Conservation (phyloP, 768 basidiomycete genomes). For the Coprinopsis cinerea region DNA sequence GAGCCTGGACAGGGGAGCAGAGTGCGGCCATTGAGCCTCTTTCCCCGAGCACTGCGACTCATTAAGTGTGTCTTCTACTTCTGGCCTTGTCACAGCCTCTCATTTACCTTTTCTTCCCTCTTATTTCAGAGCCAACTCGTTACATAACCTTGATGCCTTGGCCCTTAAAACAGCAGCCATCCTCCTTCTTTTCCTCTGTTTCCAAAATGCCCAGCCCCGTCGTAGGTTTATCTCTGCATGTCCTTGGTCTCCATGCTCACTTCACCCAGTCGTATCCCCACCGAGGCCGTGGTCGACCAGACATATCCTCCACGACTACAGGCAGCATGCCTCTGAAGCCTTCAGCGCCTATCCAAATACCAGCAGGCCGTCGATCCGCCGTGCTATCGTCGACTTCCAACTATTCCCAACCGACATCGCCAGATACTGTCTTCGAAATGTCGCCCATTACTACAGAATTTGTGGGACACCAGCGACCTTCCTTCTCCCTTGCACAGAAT, state of each 20-base stretch:
- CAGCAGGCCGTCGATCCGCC: slow-evolving; percentile 25
- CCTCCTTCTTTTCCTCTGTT: too few species aligned
- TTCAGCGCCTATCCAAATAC: slow-evolving; percentile 44
- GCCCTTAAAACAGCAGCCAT: too few species aligned
- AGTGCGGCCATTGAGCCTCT: background rate
- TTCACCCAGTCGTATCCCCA: background rate
- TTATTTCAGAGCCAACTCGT: background rate
- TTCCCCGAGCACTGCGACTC: background rate
- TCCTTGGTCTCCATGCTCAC: background rate
- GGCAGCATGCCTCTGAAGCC: slow-evolving; percentile 12
- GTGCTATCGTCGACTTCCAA: slow-evolving; percentile 22
- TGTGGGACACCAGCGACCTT: slow-evolving; percentile 16
- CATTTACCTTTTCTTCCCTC: background rate
- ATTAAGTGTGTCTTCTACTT: slow-evolving; percentile 3
- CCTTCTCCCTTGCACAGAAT: slow-evolving; percentile 16
- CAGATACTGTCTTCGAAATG: slow-evolving; percentile 52
- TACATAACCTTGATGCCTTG: too few species aligned
- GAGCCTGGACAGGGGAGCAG: background rate
- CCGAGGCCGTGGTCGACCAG: background rate
- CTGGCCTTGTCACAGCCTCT: slow-evolving; percentile 1
- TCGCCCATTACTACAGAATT: slow-evolving; percentile 35
- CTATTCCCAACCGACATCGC: slow-evolving; percentile 27
- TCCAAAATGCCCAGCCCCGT: too few species aligned
- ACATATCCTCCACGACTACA: background rate
- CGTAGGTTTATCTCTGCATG: background rate